phyloP scores from a whole-genome alignment of 202 grass and related monocot genomes.

The Bolboschoenoplectus hybrid region DNA sequence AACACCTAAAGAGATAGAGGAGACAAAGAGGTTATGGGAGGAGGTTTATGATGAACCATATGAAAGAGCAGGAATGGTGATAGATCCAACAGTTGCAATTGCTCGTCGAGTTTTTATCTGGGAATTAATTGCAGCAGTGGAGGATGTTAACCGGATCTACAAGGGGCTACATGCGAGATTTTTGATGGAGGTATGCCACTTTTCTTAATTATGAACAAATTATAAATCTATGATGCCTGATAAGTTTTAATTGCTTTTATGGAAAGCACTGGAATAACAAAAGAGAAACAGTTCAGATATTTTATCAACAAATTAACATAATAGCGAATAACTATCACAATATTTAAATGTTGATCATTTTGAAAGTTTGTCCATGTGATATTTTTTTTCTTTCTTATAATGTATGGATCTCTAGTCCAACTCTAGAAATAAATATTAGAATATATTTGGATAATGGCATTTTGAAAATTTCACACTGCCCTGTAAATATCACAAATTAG shows the following conservation, averaged over 20 bases:
- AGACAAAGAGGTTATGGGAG: conserved; percentile 61
- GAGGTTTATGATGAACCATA: conserved; percentile 76
- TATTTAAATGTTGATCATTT: not conserved
- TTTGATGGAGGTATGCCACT: conserved; percentile 69
- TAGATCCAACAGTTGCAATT: conserved; percentile 45
- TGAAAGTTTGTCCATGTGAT: not conserved
- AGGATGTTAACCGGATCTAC: conserved; percentile 63
- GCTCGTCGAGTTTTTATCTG: conserved; percentile 63
- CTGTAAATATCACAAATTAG: not conserved
- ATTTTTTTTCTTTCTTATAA: not conserved
- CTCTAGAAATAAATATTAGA: not conserved
- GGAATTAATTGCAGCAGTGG: conserved; percentile 48
- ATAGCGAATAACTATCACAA: not conserved
- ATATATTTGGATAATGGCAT: not conserved
- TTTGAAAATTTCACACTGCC: not conserved
- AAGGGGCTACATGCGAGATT: conserved; percentile 81
- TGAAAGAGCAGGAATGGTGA: conserved; percentile 56
- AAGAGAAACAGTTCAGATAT: not conserved
- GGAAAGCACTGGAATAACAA: conserved; percentile 14
- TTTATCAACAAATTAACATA: not conserved
- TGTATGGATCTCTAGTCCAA: not conserved
- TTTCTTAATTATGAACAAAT: not conserved
- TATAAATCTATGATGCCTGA: conserved; percentile 11
- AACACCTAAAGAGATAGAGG: conserved; percentile 43
- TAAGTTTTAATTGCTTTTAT: conserved; percentile 7